A percentile compares a stretch with the other conserved stretches of the same genome.
phyloP scores from a whole-genome alignment of 192 early-diverging fungal species.

The Rhizoclosmatium globosum region DNA sequence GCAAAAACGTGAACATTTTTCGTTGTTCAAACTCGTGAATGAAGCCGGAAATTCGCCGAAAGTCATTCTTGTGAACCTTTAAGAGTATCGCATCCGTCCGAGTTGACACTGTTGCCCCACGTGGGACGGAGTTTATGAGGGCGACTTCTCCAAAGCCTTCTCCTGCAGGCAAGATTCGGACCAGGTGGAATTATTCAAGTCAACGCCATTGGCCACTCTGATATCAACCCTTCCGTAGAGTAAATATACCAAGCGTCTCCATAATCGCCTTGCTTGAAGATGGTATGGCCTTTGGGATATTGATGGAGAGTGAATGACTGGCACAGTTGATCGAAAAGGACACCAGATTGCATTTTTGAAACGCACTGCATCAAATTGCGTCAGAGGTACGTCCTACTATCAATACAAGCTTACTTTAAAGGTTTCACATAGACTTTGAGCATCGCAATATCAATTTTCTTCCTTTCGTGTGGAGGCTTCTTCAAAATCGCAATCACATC shows the following conservation, averaged over 20 bases:
- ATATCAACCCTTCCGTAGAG: slow-evolving; percentile 15
- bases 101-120: slow-evolving; percentile 14
- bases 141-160: slow-evolving; percentile 29
- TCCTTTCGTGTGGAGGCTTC: neutral
- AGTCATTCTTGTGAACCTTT: slow-evolving; percentile 7
- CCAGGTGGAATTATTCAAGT: neutral
- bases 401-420: neutral
- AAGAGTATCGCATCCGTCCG: neutral
- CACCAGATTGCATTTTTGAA: slow-evolving; percentile 15
- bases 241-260: slow-evolving; percentile 34
- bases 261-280: slow-evolving; percentile 22
- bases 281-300: neutral
- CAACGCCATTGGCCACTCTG: slow-evolving; percentile 6
- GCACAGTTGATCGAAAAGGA: slow-evolving; percentile 26
- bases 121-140: slow-evolving; percentile 1
- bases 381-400: neutral
- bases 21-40: slow-evolving; percentile 13
- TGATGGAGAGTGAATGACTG: neutral
- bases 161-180: slow-evolving; percentile 4
- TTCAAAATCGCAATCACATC: neutral
- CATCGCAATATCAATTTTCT: neutral
- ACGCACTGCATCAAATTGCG: neutral
- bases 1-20: slow-evolving; percentile 17
- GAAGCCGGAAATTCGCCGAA: slow-evolving; percentile 4
- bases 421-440: neutral